These are phyloP conservation scores for Copromyces sp. DNA, from an alignment of 495 filamentous ascomycete genomes.

Conservation along the genomic window DNA sequence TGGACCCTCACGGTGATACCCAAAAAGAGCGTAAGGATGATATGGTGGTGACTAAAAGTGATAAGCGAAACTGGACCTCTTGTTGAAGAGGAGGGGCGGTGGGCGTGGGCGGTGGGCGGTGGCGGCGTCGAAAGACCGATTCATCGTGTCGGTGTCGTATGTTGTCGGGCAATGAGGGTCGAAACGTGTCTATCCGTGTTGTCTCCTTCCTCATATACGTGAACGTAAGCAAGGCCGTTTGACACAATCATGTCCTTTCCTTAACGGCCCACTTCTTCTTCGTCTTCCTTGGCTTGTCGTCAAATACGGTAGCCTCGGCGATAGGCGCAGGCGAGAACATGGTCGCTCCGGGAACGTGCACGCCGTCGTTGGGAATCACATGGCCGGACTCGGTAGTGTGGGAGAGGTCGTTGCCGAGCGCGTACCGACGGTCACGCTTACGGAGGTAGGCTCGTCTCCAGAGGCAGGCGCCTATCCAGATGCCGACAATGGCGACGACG, in stretches of 20 bases:
- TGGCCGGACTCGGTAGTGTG: conserved; percentile 20
- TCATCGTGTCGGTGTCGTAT: neutral
- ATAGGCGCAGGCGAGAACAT: conserved; percentile 26
- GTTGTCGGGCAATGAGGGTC: neutral
- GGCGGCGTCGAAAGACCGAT: neutral
- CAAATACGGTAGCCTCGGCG: conserved; percentile 17
- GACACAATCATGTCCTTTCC: conserved; percentile 24
- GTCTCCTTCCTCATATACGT: neutral
- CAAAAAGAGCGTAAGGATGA: neutral
- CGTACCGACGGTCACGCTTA: conserved; percentile 41
- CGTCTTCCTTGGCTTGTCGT: conserved; percentile 11
- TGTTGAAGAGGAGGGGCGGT: neutral
- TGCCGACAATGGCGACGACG: conserved; percentile 38
- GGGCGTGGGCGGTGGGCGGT: neutral
- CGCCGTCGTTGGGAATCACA: conserved; percentile 20
- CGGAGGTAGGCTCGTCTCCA: conserved; percentile 42
- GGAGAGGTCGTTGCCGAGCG: conserved; percentile 30
- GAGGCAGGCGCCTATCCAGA: conserved; percentile 44
- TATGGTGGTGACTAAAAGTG: neutral
- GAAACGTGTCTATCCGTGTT: neutral
- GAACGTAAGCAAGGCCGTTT: conserved; percentile 4
- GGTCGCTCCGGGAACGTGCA: conserved; percentile 20
- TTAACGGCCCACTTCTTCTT: conserved; percentile 34
- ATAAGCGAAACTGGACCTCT: neutral
- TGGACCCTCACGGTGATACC: neutral